A percentile compares a stretch with the other conserved stretches of the same genome.
These are phyloP conservation scores for Tuber borchii DNA, from an alignment of 495 filamentous ascomycete species.

Conservation along the genomic window DNA sequence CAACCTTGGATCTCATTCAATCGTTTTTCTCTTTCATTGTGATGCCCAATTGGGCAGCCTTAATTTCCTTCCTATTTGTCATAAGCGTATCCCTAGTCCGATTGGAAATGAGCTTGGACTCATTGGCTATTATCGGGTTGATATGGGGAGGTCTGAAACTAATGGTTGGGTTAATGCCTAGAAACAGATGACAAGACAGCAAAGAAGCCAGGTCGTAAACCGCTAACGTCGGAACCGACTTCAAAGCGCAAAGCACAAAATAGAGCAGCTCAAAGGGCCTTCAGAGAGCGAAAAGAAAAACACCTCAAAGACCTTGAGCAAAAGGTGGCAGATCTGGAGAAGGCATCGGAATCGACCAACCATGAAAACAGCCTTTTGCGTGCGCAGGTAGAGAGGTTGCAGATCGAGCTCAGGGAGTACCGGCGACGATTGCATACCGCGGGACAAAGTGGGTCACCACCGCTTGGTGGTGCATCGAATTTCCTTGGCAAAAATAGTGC, in stretches of 20 bases:
- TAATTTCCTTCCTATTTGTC: not conserved
- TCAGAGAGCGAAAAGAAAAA: constrained; percentile 96
- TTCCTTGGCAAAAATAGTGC: constrained; percentile 42
- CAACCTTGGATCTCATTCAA: not conserved
- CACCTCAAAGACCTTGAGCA: constrained; percentile 93
- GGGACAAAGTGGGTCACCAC: constrained; percentile 18
- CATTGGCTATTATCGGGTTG: not conserved
- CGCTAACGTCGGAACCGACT: constrained; percentile 87
- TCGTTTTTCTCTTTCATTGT: not conserved
- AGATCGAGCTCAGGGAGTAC: constrained; percentile 80
- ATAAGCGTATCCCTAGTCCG: not conserved
- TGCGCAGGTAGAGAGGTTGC: constrained; percentile 78
- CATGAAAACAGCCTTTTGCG: constrained; percentile 80
- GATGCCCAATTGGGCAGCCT: not conserved
- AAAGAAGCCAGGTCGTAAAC: constrained; percentile 96
- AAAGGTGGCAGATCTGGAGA: constrained; percentile 88
- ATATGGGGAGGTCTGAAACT: constrained; percentile 12
- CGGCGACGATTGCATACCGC: constrained; percentile 35
- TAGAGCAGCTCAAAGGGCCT: constrained; percentile 89
- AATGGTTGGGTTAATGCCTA: constrained; percentile 20
- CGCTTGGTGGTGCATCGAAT: constrained; percentile 28
- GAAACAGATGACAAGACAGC: constrained; percentile 58
- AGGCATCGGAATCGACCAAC: constrained; percentile 70
- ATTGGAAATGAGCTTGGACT: not conserved
- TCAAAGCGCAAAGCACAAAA: constrained; percentile 99